Percentiles rank a stretch among this genome's conserved stretches.
Evolutionary conservation across 1,284 basidiomycete species (phyloP).

Genomic region (Ganoderma lingzhi): DNA sequence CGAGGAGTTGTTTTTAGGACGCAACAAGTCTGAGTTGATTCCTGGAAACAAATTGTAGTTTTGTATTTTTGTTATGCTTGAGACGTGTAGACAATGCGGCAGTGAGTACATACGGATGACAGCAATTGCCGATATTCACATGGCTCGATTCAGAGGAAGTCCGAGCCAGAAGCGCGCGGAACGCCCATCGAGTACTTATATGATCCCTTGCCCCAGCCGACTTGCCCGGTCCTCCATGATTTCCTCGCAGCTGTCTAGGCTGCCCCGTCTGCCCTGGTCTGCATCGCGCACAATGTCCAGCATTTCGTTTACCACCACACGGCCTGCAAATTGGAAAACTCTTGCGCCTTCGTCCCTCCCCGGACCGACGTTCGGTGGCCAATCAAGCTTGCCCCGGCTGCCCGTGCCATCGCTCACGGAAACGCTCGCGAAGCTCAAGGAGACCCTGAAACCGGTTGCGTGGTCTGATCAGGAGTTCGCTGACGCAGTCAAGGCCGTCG

Average conservation of each 20-base stretch:
- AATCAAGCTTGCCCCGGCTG: constrained; percentile 60
- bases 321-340: constrained; percentile 51
- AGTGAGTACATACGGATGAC: background rate
- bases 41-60: background rate
- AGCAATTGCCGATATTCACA: constrained; percentile 1
- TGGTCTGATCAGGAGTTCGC: constrained; percentile 64
- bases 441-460: constrained; percentile 70
- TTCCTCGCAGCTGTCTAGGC: constrained; percentile 21
- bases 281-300: constrained; percentile 35
- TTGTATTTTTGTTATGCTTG: too few species aligned
- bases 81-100: too few species aligned
- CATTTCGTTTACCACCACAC: constrained; percentile 28
- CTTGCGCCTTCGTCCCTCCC: constrained; percentile 50
- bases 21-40: too few species aligned
- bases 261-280: constrained; percentile 28
- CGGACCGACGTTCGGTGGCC: constrained; percentile 49
- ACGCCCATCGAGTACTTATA: background rate
- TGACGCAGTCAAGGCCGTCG: constrained; percentile 63
- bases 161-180: background rate
- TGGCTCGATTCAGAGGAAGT: background rate
- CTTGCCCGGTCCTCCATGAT: constrained; percentile 22
- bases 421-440: constrained; percentile 68
- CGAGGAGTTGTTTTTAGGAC: background rate
- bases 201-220: constrained; percentile 9
- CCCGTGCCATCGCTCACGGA: constrained; percentile 68